Evolutionary conservation across 192 early-diverging fungal species (phyloP).

Genomic region (Paraglomus brasilianum): DNA sequence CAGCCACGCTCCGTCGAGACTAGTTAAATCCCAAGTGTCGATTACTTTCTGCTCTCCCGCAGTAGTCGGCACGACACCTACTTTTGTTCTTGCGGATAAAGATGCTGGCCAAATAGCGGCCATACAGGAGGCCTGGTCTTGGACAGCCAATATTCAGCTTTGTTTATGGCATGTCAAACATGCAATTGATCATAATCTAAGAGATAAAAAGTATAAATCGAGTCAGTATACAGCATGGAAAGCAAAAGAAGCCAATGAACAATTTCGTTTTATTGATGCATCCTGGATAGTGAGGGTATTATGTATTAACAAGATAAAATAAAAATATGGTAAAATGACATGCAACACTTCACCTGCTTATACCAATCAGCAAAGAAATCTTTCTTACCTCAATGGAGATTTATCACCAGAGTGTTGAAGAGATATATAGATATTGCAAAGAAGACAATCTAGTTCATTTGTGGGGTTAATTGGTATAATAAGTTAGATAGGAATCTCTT

Average conservation of each 20-base stretch:
- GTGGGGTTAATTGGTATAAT: constrained; percentile 2
- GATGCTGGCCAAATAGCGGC: constrained; percentile 7
- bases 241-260: not conserved
- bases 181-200: not conserved
- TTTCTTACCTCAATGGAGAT: not conserved
- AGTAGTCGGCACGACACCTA: no score
- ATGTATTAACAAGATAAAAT: constrained; percentile 5
- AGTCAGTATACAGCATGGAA: not conserved
- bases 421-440: constrained; percentile 8
- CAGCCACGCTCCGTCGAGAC: no score
- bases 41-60: no score
- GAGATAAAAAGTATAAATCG: constrained; percentile 6
- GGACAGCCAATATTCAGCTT: constrained; percentile 7
- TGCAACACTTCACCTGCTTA: not conserved
- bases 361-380: constrained; percentile 4
- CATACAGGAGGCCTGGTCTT: constrained; percentile 15
- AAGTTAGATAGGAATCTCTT: not conserved
- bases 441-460: not conserved
- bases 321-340: constrained; percentile 18
- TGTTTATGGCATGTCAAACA: constrained; percentile 14
- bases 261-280: constrained; percentile 13
- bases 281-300: constrained; percentile 1
- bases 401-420: not conserved
- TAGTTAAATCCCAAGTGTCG: no score
- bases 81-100: constrained; percentile 12